Conservation (phyloP, 768 basidiomycete genomes). For the Lanmaoa rubissima region DNA sequence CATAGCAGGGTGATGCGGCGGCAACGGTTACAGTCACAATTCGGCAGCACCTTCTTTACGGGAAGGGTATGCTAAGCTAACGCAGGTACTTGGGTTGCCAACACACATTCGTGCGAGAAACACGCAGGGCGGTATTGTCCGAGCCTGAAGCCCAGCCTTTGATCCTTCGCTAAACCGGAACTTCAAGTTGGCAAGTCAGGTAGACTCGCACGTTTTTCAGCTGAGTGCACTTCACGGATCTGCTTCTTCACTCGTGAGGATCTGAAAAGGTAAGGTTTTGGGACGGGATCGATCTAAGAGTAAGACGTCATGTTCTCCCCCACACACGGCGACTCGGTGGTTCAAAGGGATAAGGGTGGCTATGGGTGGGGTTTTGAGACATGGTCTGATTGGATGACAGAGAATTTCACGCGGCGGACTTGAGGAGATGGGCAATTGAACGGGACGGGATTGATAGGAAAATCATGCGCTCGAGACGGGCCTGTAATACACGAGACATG, state of each 20-base stretch:
- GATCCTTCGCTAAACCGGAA: constrained; percentile 16
- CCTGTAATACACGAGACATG: constrained; percentile 4
- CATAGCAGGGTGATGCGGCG: constrained; percentile 16
- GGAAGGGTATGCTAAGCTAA: constrained; percentile 14
- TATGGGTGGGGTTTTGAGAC: constrained; percentile 9
- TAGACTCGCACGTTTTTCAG: constrained; percentile 9
- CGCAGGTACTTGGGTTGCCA: constrained; percentile 17
- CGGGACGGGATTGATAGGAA: constrained; percentile 2
- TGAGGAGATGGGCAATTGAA: constrained; percentile 13
- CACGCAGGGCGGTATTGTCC: constrained; percentile 12
- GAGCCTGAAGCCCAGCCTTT: constrained; percentile 9
- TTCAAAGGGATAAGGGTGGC: constrained; percentile 6
- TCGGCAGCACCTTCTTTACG: constrained; percentile 17
- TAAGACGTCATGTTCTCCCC: constrained; percentile 24
- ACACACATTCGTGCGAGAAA: constrained; percentile 14
- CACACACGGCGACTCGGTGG: constrained; percentile 19
- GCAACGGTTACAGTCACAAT: constrained; percentile 14
- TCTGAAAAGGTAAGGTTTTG: constrained; percentile 11
- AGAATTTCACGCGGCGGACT: constrained; percentile 21
- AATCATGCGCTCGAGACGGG: constrained; percentile 7
- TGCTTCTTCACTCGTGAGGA: constrained; percentile 4
- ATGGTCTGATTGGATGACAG: constrained; percentile 13
- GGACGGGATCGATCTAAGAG: constrained; percentile 6
- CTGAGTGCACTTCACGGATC: constrained; percentile 9
- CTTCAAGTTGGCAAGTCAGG: neutral